Percentiles rank a stretch among this genome's conserved stretches.
Conservation (phyloP, 2,329 filamentous ascomycete genomes). For the Delphinella strobiligena region DNA sequence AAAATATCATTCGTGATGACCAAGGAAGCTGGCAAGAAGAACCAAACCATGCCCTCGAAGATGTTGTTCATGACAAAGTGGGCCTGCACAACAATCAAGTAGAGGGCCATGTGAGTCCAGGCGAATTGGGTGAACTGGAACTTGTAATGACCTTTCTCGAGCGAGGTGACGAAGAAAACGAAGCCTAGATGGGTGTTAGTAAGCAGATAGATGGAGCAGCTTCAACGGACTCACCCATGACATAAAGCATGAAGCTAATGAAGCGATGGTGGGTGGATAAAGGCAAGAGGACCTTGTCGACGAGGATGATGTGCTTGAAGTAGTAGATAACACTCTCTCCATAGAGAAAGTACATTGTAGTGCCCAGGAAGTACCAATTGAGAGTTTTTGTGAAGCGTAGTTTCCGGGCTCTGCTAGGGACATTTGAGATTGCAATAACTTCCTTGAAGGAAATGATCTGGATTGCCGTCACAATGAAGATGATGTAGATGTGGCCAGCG, state of each 20-base stretch:
- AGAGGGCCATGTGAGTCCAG: slow-evolving; percentile 98
- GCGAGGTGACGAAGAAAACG: slow-evolving; percentile 90
- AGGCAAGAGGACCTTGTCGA: slow-evolving; percentile 84
- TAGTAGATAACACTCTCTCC: slow-evolving; percentile 99
- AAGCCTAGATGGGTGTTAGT: slow-evolving; percentile 51
- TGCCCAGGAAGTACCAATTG: slow-evolving; percentile 99
- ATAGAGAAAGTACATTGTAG: slow-evolving; percentile 98
- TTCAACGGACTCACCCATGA: slow-evolving; percentile 58
- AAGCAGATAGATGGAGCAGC: neutral
- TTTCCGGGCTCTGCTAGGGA: slow-evolving; percentile 81
- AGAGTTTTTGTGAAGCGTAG: slow-evolving; percentile 89
- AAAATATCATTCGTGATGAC: slow-evolving; percentile 99
- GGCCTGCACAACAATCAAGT: slow-evolving; percentile 92
- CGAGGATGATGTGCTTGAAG: slow-evolving; percentile 96
- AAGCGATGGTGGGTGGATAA: slow-evolving; percentile 96
- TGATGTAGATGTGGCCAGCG: slow-evolving; percentile 94
- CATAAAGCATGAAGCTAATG: slow-evolving; percentile 96
- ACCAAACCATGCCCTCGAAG: slow-evolving; percentile 99
- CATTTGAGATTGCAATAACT: slow-evolving; percentile 93
- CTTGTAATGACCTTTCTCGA: slow-evolving; percentile 91
- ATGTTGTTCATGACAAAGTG: slow-evolving; percentile 99
- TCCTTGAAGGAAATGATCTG: slow-evolving; percentile 99
- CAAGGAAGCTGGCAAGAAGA: slow-evolving; percentile 86
- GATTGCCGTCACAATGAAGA: slow-evolving; percentile 80
- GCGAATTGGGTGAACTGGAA: slow-evolving; percentile 99